Conservation (phyloP, 441 rosid species). For the Jatropha multifida region DNA sequence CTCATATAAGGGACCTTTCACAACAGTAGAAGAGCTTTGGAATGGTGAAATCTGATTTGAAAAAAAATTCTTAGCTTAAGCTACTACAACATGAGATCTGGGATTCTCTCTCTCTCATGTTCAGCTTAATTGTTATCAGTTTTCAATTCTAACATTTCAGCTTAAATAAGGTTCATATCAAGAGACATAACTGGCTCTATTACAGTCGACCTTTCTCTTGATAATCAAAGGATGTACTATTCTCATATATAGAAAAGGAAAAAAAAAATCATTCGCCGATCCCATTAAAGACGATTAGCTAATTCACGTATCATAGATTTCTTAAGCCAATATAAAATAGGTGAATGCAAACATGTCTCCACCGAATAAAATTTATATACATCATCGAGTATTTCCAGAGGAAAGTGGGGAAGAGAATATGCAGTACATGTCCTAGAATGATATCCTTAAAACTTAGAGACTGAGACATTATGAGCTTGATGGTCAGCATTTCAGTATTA, state of each 20-base stretch:
- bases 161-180: background rate
- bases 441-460: slow-evolving; percentile 8
- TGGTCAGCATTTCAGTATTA: background rate
- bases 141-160: background rate
- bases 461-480: slow-evolving; percentile 12
- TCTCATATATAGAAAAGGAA: no score
- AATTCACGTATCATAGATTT: background rate
- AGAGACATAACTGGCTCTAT: background rate
- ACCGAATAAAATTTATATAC: slow-evolving; percentile 10
- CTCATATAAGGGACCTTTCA: slow-evolving; percentile 43
- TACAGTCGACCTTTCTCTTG: background rate
- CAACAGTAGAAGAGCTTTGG: slow-evolving; percentile 48
- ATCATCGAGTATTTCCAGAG: background rate
- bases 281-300: no score
- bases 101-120: background rate
- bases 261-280: no score
- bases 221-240: no score
- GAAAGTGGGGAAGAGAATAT: background rate
- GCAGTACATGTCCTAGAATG: background rate
- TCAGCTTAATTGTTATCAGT: background rate
- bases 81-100: background rate
- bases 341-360: background rate
- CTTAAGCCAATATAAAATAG: background rate
- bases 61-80: background rate
- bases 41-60: slow-evolving; percentile 45